phyloP scores from a whole-genome alignment of 2,329 filamentous ascomycete genomes.

The Teratosphaeriaceae sp. region DNA sequence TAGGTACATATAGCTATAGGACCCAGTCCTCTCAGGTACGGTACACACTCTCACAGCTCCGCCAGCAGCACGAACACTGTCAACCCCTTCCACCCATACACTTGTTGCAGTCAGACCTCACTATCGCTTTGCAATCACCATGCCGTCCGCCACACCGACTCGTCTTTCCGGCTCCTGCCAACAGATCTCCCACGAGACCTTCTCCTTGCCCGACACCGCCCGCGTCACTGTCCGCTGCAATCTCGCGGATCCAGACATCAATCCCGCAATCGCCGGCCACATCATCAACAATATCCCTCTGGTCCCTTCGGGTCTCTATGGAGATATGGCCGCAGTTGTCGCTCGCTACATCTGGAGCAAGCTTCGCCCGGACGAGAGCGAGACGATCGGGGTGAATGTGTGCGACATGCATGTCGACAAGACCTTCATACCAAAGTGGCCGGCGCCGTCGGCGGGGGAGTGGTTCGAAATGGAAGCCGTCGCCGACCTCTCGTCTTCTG shows the following conservation, averaged over 20 bases:
- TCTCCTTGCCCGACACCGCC: slow-evolving; percentile 9
- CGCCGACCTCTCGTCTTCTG: slow-evolving; percentile 2
- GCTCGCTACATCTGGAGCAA: slow-evolving; percentile 18
- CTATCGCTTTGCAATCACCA: too few species aligned
- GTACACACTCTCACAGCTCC: too few species aligned
- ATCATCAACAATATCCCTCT: slow-evolving; percentile 28
- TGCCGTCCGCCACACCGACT: background rate
- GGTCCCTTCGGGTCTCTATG: slow-evolving; percentile 27
- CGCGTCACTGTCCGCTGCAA: slow-evolving; percentile 20
- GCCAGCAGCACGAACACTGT: background rate
- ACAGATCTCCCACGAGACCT: slow-evolving; percentile 14
- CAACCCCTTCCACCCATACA: background rate
- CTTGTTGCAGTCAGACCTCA: too few species aligned
- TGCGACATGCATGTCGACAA: slow-evolving; percentile 22
- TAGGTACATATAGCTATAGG: too few species aligned
- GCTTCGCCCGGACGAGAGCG: slow-evolving; percentile 8
- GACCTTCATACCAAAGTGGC: slow-evolving; percentile 18
- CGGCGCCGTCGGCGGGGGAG: slow-evolving; percentile 13
- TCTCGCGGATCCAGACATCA: slow-evolving; percentile 17
- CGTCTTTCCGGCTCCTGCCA: slow-evolving; percentile 20
- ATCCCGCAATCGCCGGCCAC: slow-evolving; percentile 24
- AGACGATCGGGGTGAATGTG: slow-evolving; percentile 18
- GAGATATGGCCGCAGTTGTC: slow-evolving; percentile 28
- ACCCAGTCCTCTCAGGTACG: too few species aligned
- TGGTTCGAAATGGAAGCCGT: slow-evolving; percentile 23